Evolutionary conservation across 306 rosid genomes (phyloP).

Genomic region (Castanea mollissima): DNA sequence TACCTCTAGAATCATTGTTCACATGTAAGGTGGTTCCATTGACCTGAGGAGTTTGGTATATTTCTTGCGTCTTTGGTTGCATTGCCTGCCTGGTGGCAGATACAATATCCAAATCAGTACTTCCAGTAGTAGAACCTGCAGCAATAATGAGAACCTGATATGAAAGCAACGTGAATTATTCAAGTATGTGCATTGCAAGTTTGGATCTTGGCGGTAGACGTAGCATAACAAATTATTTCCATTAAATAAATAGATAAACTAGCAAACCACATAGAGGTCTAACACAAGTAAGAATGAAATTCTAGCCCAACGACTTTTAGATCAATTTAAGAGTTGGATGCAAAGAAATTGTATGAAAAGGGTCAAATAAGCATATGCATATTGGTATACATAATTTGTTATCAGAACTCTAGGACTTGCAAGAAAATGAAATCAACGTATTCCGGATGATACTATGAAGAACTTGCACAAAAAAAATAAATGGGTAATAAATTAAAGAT

Average conservation of each 20-base stretch:
- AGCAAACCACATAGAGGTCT: not conserved
- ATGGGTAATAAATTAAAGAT: no score
- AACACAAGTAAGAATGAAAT: not conserved
- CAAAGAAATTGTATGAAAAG: not conserved
- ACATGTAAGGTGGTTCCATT: conserved; percentile 7
- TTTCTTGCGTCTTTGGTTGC: conserved; percentile 26
- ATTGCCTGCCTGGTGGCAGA: not conserved
- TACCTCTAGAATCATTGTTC: conserved; percentile 29
- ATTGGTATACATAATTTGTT: not conserved
- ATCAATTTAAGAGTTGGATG: not conserved
- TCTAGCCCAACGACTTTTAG: not conserved
- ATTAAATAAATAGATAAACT: not conserved
- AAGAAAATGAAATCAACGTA: not conserved
- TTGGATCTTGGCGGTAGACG: not conserved
- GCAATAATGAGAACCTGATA: conserved; percentile 14
- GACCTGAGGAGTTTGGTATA: conserved; percentile 28
- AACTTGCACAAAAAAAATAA: no score
- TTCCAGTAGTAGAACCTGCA: conserved; percentile 32
- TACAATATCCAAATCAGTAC: conserved; percentile 1
- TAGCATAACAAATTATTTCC: not conserved
- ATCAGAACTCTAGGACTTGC: not conserved
- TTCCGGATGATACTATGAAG: not conserved
- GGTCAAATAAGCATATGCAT: not conserved
- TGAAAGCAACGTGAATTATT: not conserved
- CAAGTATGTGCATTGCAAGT: conserved; percentile 1